A percentile compares a stretch with the other conserved stretches of the same genome.
These are phyloP conservation scores for Nicotiana tomentosiformis DNA, from an alignment of 257 asterid species.

Conservation along the genomic window DNA sequence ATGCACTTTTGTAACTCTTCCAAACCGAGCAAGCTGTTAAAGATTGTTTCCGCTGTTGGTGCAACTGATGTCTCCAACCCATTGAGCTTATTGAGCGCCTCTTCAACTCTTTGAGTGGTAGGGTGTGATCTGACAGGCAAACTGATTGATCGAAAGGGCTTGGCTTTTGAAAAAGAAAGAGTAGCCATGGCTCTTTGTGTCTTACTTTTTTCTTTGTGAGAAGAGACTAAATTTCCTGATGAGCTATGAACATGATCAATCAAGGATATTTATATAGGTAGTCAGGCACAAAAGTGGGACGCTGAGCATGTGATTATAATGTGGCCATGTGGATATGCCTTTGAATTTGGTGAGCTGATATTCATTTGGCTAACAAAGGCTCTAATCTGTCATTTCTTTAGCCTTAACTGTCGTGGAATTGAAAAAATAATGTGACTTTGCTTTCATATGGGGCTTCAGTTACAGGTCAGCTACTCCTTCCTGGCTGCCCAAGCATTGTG, in stretches of 20 bases:
- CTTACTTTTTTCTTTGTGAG: neutral
- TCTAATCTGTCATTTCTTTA: neutral
- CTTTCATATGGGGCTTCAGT: neutral
- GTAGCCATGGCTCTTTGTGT: neutral
- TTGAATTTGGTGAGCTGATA: neutral
- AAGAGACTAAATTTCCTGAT: neutral
- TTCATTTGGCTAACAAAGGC: neutral
- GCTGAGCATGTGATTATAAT: neutral
- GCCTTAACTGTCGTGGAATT: neutral
- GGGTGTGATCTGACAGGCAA: constrained; percentile 16
- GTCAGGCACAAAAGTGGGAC: neutral
- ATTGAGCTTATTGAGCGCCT: neutral
- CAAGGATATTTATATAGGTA: neutral
- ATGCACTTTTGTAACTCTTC: constrained; percentile 10
- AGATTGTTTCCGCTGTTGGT: constrained; percentile 4
- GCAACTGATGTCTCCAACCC: neutral
- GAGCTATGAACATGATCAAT: neutral
- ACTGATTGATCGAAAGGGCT: constrained; percentile 6
- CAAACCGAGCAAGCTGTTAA: constrained; percentile 14
- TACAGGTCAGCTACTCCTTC: neutral
- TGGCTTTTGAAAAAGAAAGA: constrained; percentile 16
- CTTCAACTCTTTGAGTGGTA: constrained; percentile 2
- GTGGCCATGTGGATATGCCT: neutral
- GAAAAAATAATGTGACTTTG: neutral
- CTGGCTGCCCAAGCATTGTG: neutral